A percentile compares a stretch with the other conserved stretches of the same genome.
Conservation (phyloP, 1,284 basidiomycete species). For the Apiotrichum domesticum region DNA sequence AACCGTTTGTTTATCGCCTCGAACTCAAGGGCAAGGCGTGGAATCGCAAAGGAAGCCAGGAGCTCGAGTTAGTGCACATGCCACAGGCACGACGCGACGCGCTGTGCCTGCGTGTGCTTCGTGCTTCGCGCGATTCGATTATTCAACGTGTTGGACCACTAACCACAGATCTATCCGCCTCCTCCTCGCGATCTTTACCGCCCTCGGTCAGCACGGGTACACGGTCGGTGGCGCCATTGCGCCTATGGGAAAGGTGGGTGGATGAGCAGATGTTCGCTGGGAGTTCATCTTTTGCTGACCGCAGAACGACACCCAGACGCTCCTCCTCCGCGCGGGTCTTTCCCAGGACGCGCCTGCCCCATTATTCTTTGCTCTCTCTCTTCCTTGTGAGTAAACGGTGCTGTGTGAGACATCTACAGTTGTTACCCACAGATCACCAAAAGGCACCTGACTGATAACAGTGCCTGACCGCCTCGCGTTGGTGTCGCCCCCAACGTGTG, state of each 20-base stretch:
- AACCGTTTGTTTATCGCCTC: conserved; percentile 22
- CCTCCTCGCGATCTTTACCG: conserved; percentile 29
- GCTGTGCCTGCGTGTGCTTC: neutral
- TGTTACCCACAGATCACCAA: neutral
- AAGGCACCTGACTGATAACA: conserved; percentile 11
- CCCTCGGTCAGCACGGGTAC: conserved; percentile 35
- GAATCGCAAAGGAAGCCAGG: conserved; percentile 36
- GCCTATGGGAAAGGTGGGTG: conserved; percentile 24
- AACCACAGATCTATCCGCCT: conserved; percentile 31
- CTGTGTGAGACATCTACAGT: no score
- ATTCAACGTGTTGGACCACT: neutral
- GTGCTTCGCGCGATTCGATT: no score
- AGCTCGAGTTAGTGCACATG: conserved; percentile 33
- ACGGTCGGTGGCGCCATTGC: conserved; percentile 26
- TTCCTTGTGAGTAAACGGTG: conserved; percentile 28
- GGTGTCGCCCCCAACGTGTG: conserved; percentile 32
- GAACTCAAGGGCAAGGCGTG: conserved; percentile 33
- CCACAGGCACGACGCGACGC: neutral
- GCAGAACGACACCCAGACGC: conserved; percentile 35
- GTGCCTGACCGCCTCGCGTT: conserved; percentile 41
- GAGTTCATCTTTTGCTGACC: neutral
- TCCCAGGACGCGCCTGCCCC: conserved; percentile 22
- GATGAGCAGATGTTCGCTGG: no score
- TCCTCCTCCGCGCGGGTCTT: conserved; percentile 29
- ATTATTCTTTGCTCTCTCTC: conserved; percentile 37